Base-by-base conservation (phyloP, 2,329 filamentous ascomycete genomes). In the Fonsecaea nubica region DNA sequence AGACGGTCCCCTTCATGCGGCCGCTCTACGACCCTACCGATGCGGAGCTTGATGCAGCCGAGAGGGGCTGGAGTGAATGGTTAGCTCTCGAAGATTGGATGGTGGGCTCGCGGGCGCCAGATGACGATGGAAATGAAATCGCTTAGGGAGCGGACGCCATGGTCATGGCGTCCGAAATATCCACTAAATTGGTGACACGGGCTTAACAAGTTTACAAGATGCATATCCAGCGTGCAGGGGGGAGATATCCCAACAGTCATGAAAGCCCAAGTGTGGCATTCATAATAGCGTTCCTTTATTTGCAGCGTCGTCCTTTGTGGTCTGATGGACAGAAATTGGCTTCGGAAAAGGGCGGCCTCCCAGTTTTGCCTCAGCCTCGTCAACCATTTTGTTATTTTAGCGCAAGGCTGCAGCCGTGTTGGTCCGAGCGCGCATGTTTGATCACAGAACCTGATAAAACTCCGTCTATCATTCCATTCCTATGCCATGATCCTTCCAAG, bases 41-140 rank as follows among this genome's bases (percentile, higher is more conserved):
- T 74, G 86, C 87, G 25, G 95, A 98, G 80, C 92, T 98, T 68
- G 86, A 91, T 69, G 86, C 83, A 13, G 93, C 93, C 0, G 94
- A 98, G 80, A 85, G 86, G 68, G 89, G 85, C 66, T 99, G 95
- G 95, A 96, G 92, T 76, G 90, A 94, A 74, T 98, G 94, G 94
- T 81, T 97, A 36, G 92, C 92, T 12, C 96, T 97, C 92, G 92
- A 97, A 78, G 94, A 97, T 78, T 98, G 94, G 94, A 96, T 97
- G 93, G 82, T 97, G n/a, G 93, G 93, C 1, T 91, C 92, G 1
- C 83, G 92, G 68, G 89, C 90, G 36, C 91, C 90, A 52, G 66
- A 54, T 38, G 50, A 58, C 52, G 25, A 35, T 25, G 9, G 18
- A 13, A 50, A 53, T 54, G 45, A 52, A 21, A 53, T 61, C 33